Evolutionary conservation across 2,329 filamentous ascomycete species (phyloP).

Genomic region (Cercospora zeae-maydis): DNA sequence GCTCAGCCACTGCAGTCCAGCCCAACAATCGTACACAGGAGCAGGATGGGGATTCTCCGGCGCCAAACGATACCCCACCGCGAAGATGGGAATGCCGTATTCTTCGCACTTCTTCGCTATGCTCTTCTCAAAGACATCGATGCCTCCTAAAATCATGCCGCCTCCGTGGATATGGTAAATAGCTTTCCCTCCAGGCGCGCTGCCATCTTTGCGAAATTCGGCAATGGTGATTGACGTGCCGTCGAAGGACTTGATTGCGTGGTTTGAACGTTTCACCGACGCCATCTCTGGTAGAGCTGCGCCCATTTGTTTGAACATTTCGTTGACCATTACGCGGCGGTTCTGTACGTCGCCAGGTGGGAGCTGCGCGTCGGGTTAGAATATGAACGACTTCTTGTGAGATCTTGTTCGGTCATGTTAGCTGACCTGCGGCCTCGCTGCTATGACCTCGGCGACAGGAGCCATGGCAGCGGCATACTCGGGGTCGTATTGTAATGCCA

Average conservation of each 20-base stretch:
- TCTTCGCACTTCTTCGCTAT: constrained; percentile 7
- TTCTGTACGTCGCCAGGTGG: constrained; percentile 19
- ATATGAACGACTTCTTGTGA: background rate
- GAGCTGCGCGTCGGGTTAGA: constrained; percentile 5
- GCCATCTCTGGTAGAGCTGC: constrained; percentile 8
- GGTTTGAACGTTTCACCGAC: constrained; percentile 13
- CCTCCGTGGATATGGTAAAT: constrained; percentile 22
- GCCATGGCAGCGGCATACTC: constrained; percentile 18
- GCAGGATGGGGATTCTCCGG: constrained; percentile 25
- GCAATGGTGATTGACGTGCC: constrained; percentile 15
- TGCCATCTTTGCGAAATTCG: constrained; percentile 16
- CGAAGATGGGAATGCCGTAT: constrained; percentile 15
- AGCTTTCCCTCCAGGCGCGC: background rate
- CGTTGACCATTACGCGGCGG: constrained; percentile 10
- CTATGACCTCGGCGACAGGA: constrained; percentile 15
- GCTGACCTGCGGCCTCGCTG: background rate
- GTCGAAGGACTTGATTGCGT: constrained; percentile 11
- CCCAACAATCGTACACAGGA: constrained; percentile 25
- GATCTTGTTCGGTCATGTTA: background rate
- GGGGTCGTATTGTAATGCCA: constrained; percentile 18
- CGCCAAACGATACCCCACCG: constrained; percentile 23
- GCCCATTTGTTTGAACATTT: background rate
- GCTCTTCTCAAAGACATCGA: constrained; percentile 16
- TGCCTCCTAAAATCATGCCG: constrained; percentile 20
- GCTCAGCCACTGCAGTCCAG: constrained; percentile 18